Conservation (phyloP, 208 protist genomes). For the Trypanosoma congolense region DNA sequence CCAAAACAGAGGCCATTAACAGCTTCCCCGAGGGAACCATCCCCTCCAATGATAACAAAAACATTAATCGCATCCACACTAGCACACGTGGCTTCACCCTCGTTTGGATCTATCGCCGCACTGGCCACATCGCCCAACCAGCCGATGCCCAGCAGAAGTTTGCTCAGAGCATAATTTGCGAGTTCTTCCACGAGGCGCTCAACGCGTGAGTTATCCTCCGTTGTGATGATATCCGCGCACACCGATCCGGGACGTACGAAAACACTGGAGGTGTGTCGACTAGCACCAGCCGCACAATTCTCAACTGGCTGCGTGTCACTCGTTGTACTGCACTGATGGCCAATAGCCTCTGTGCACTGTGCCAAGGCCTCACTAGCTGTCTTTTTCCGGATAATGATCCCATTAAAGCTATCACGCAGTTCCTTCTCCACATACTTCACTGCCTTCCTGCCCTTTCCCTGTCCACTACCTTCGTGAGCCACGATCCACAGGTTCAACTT, state of each 20-base stretch:
- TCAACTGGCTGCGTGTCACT: too few species aligned
- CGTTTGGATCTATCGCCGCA: neutral
- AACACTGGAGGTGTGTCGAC: neutral
- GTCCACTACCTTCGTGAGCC: slow-evolving; percentile 54
- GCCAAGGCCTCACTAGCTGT: slow-evolving; percentile 11
- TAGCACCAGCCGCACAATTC: too few species aligned
- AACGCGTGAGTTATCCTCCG: slow-evolving; percentile 12
- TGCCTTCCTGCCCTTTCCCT: slow-evolving; percentile 24
- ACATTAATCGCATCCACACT: slow-evolving; percentile 25
- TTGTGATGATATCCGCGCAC: slow-evolving; percentile 20
- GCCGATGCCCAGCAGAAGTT: neutral
- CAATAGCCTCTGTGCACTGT: neutral
- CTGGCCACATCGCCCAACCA: neutral
- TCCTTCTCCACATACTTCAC: slow-evolving; percentile 8
- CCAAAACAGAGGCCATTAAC: slow-evolving; percentile 70
- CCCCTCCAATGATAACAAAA: slow-evolving; percentile 61
- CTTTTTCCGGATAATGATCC: neutral
- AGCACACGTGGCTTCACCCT: neutral
- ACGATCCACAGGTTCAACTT: slow-evolving; percentile 42
- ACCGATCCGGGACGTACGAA: neutral
- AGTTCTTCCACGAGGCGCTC: slow-evolving; percentile 15
- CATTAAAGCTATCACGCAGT: slow-evolving; percentile 10
- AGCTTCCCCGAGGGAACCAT: slow-evolving; percentile 76
- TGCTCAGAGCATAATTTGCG: slow-evolving; percentile 1
- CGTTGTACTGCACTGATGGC: too few species aligned